These are phyloP conservation scores for Xylaria sp. DNA, from an alignment of 2,329 filamentous ascomycete species.

Conservation along the genomic window DNA sequence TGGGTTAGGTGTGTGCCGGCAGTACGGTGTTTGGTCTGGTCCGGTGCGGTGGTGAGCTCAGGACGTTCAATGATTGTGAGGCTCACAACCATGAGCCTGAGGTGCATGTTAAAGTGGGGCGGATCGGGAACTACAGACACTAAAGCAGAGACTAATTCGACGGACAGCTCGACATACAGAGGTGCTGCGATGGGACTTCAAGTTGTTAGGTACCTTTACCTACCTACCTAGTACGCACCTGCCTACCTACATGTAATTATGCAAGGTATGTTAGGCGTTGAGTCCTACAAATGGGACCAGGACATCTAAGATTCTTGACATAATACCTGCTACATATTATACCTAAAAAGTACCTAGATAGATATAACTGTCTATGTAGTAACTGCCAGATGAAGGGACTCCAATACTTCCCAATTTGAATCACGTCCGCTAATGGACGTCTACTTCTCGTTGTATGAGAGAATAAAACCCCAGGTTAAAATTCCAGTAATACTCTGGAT, in stretches of 20 bases:
- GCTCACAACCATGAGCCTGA: conserved; percentile 10
- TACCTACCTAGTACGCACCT: background rate
- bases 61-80: conserved; percentile 8
- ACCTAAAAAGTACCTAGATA: no score
- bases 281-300: background rate
- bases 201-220: no score
- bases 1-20: background rate
- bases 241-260: no score
- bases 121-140: background rate
- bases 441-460: no score
- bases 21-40: background rate
- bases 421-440: no score
- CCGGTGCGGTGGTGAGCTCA: background rate
- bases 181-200: no score
- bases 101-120: conserved; percentile 13
- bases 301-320: background rate
- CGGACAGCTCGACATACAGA: background rate
- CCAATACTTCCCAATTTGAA: no score
- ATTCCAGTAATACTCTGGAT: no score
- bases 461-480: no score
- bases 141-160: conserved; percentile 2
- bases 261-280: background rate
- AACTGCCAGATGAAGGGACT: background rate
- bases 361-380: no score
- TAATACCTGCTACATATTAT: no score